Conservation (phyloP, 1,284 basidiomycete species). For the Leccinum pachyderme region DNA sequence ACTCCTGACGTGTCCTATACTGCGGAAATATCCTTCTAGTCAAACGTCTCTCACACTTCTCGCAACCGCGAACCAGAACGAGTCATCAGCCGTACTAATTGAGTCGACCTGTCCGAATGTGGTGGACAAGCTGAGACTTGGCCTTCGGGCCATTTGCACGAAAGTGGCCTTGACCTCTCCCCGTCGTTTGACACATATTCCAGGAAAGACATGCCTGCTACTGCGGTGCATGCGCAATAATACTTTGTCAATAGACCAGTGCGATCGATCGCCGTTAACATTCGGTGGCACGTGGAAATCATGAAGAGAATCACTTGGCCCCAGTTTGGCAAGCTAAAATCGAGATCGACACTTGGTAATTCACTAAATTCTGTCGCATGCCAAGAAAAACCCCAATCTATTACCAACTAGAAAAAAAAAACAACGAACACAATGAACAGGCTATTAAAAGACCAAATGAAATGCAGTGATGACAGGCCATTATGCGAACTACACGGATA, state of each 20-base stretch:
- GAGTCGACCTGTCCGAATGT: neutral
- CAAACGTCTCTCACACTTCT: neutral
- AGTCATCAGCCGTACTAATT: neutral
- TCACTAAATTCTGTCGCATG: neutral
- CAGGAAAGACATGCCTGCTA: neutral
- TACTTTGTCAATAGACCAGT: neutral
- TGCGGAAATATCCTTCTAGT: constrained; percentile 5
- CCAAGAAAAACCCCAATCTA: constrained; percentile 4
- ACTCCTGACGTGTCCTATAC: constrained; percentile 15
- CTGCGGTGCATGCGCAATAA: neutral
- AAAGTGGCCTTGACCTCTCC: neutral
- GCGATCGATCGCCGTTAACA: neutral
- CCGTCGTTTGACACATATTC: neutral
- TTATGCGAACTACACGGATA: neutral
- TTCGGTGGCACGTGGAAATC: constrained; percentile 18
- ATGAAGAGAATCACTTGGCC: neutral
- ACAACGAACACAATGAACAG: neutral
- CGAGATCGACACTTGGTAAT: constrained; percentile 1
- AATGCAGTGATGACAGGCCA: constrained; percentile 1
- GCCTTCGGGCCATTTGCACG: neutral
- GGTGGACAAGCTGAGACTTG: neutral
- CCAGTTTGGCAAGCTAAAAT: neutral
- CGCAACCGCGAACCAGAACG: neutral
- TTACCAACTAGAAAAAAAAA: constrained; percentile 2
- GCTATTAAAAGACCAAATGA: constrained; percentile 2